Percentiles rank a stretch among this genome's conserved stretches.
Conservation (phyloP, 768 basidiomycete genomes). For the Suillus occidentalis region DNA sequence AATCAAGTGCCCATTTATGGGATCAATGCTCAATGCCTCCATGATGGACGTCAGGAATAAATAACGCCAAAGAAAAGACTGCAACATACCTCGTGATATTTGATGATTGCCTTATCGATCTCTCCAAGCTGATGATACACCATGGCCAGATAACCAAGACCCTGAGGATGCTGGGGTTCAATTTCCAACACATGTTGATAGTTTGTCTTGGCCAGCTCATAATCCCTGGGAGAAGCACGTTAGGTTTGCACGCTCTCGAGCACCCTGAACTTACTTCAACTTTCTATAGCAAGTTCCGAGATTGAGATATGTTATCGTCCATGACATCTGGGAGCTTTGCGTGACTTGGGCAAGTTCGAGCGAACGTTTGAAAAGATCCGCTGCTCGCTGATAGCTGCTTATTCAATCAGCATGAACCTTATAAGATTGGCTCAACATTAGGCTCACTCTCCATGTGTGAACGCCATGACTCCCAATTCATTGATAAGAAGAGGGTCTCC, state of each 20-base stretch:
- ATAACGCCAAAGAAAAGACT: not conserved
- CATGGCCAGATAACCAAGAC: conserved; percentile 88
- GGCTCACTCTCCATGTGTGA: conserved; percentile 78
- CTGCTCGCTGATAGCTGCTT: conserved; percentile 70
- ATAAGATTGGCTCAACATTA: not conserved
- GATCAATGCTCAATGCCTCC: conserved; percentile 78
- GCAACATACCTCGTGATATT: conserved; percentile 83
- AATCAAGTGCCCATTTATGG: conserved; percentile 77
- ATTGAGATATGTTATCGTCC: conserved; percentile 90
- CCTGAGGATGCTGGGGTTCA: conserved; percentile 80
- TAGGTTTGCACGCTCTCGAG: not conserved
- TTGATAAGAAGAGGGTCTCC: conserved; percentile 89
- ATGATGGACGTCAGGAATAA: conserved; percentile 6
- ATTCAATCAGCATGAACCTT: conserved; percentile 3
- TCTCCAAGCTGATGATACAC: conserved; percentile 76
- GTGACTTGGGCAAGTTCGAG: conserved; percentile 82
- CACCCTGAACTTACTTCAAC: conserved; percentile 53
- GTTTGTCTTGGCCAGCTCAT: conserved; percentile 65
- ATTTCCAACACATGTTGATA: conserved; percentile 84
- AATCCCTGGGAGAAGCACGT: conserved; percentile 33
- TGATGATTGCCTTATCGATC: conserved; percentile 78
- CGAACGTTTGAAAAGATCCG: conserved; percentile 67
- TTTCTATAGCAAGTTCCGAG: conserved; percentile 88
- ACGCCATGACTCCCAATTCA: conserved; percentile 92
- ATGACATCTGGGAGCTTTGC: conserved; percentile 80